Base-by-base conservation (phyloP, 768 basidiomycete species). In the Stropharia rugosoannulata region DNA sequence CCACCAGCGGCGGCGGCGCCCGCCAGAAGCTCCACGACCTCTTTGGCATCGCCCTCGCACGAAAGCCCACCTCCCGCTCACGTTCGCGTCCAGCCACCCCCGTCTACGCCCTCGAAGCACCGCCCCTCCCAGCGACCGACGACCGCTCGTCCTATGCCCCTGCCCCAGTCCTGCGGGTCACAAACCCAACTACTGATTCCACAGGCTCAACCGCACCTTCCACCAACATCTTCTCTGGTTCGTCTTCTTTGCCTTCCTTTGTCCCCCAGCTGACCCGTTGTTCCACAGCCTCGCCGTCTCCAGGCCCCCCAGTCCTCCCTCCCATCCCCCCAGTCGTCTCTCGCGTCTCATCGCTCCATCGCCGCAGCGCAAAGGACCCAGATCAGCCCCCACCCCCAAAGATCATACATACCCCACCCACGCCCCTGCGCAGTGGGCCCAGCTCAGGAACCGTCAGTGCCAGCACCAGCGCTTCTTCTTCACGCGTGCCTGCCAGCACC, bases 21-120 rank as follows among this genome's bases (percentile, higher is more conserved):
- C 75, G 73, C 44, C 70, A 70, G 61, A 79, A 74, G 60, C 65
- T 78, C 0, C 76, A 79, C 53, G 75, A 75, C 41, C 65, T 82
- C 25, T 82, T 82, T 61, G 75, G 75, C 12, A 74, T 80, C 9
- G 68, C 75, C 18, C 65, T 77, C 4, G 56, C 69, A 38, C 71
- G 74, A 16, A 71, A 68, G 57, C 75, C 77, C 46, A 63, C 73
- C 3, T 73, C 76, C 19, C 57, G 62, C 64, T 76, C 68, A 52
- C 52, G 68, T 59, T 72, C 67, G 6, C 56, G 64, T 39, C 76
- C 77, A 48, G 54, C 41, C 7, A 19, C 29, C 16, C 37, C 52
- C 13, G 42, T 18, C 32, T 61, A 65, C 52, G 55, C n/a, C n/a
- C n/a, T n/a, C n/a, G n/a, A n/a, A n/a, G n/a, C 59, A 5, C 68